Evolutionary conservation across 257 asterid genomes (phyloP).

Genomic region (Solanum bulbocastanum): DNA sequence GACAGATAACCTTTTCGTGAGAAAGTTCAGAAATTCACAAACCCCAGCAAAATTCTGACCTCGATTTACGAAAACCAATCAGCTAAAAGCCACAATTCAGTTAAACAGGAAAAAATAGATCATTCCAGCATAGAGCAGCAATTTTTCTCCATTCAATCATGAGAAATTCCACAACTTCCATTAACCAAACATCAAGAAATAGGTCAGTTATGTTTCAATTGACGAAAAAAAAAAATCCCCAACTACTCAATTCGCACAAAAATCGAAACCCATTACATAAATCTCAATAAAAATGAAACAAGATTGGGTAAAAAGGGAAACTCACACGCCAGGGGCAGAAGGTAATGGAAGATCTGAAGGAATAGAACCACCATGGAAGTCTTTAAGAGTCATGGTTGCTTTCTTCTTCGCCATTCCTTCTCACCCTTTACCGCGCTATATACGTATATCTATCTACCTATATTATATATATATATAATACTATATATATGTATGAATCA

Average conservation of each 20-base stretch:
- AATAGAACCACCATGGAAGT: conserved; percentile 92
- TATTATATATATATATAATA: too few relatives aligned
- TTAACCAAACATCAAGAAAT: neutral
- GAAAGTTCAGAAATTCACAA: neutral
- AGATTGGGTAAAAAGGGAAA: neutral
- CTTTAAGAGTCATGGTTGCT: conserved; percentile 90
- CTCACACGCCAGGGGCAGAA: conserved; percentile 95
- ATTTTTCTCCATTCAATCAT: neutral
- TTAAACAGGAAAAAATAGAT: neutral
- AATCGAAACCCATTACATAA: neutral
- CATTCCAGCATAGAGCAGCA: neutral
- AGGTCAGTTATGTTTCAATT: neutral
- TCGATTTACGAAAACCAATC: neutral
- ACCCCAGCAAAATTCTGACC: neutral
- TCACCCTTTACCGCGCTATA: neutral
- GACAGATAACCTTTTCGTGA: neutral
- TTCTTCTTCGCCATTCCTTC: conserved; percentile 73
- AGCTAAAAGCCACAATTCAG: neutral
- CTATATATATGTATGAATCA: neutral
- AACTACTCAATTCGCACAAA: neutral
- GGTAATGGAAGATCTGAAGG: conserved; percentile 95
- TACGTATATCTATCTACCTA: neutral
- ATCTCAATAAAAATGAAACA: neutral
- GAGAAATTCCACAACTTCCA: neutral
- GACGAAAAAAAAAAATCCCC: neutral